Conservation (phyloP, 2,329 filamentous ascomycete genomes). For the Septoria petroselini region DNA sequence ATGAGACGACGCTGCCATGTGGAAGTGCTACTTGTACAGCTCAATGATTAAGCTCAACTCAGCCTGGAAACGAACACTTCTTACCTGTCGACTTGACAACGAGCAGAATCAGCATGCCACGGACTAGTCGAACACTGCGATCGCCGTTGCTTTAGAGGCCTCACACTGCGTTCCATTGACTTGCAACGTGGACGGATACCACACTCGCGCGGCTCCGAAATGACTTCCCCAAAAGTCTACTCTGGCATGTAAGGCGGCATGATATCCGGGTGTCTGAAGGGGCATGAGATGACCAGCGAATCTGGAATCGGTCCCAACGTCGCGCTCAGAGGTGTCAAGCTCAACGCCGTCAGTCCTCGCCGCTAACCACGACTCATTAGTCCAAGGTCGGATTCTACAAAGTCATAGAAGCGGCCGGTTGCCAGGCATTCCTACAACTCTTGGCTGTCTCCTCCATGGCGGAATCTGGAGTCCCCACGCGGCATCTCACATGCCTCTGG, state of each 20-base stretch:
- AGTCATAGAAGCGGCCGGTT: not conserved
- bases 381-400: not conserved
- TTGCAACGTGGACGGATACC: no score
- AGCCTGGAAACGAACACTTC: not conserved
- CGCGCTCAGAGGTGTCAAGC: no score
- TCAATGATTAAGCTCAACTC: constrained; percentile 10
- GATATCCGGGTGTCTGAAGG: not conserved
- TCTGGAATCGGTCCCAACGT: no score
- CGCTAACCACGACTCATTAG: not conserved
- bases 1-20: constrained; percentile 1
- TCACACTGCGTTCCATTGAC: no score
- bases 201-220: constrained; percentile 22
- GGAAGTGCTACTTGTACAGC: constrained; percentile 5
- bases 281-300: not conserved
- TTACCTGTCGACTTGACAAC: no score
- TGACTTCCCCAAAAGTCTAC: constrained; percentile 2
- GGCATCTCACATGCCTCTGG: not conserved
- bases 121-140: not conserved
- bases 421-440: not conserved
- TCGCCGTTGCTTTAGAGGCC: no score
- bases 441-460: not conserved
- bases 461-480: not conserved
- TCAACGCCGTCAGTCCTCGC: no score
- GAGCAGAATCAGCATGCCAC: no score
- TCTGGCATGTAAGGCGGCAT: not conserved